Evolutionary conservation across 148 eudicot species (phyloP), one percentile per base, ranked within the genome.

Genomic region (Amaranthus hypochondriacus): DNA sequence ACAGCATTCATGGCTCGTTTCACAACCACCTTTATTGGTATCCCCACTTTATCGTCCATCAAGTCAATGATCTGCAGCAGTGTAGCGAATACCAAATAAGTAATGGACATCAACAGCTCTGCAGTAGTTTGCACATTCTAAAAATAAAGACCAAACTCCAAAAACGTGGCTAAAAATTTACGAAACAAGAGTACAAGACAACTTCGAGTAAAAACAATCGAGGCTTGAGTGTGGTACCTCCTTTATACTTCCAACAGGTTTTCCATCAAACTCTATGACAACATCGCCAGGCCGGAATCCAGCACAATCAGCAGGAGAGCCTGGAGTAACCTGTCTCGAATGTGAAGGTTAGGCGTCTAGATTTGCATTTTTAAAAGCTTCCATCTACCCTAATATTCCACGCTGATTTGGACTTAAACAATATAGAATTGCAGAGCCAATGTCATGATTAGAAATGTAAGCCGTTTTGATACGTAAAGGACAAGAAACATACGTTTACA

Each of bases 231-330:
- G 53, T 4, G 9, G 5, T 90, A 92, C 97, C 97, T 92, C 97
- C 72, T 87, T 87, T 50, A 92, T 92, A 83, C 87, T 90, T 75
- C 79, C 85, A 11, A 92, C 84, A 50, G 86, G 86, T 75, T 68
- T 92, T 53, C 91, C 92, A 4, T 81, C 86, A 53, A 92, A 92
- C 71, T 84, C 84, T 72, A 83, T 79, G 46, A 92, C 91, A 62
- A 92, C 86, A 77, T 92, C 97, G 59, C 97, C 97, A 1, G 96
- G 96, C 55, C 60, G 87, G 77, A 92, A 88, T 57, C 97, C 97
- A 75, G 97, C 92, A 73, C 86, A 90, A 61, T 92, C 97, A 55
- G 86, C 97, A 48, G 97, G 97, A 48, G 97, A 90, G 11, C 93
- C 97, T 66, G 97, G 97, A 62, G 87, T 87, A 59, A 92, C 92